Conservation (phyloP, 805 yeast genomes). For the Metschnikowia borealis region DNA sequence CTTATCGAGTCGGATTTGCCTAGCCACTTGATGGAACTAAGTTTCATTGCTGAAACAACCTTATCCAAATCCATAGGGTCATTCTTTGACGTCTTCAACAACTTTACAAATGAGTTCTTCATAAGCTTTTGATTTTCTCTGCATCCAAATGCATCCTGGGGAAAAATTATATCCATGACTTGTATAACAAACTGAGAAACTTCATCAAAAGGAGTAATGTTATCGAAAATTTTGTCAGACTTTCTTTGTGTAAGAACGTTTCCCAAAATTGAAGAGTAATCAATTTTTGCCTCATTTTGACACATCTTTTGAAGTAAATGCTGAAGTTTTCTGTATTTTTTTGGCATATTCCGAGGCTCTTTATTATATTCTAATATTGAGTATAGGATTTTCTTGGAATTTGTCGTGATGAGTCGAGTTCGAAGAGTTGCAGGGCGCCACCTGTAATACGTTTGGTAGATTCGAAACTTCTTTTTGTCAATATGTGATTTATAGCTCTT, state of each 20-base stretch:
- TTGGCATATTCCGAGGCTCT: slow-evolving; percentile 5
- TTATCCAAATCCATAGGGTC: slow-evolving; percentile 31
- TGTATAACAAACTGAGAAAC: slow-evolving; percentile 43
- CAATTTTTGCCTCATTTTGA: slow-evolving; percentile 25
- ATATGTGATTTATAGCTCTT: not conserved
- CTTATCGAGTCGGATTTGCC: slow-evolving; percentile 25
- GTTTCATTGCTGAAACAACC: slow-evolving; percentile 32
- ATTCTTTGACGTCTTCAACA: slow-evolving; percentile 17
- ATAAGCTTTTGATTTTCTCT: slow-evolving; percentile 30
- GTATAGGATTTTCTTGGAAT: not conserved
- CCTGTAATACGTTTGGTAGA: not conserved
- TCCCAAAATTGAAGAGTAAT: slow-evolving; percentile 13
- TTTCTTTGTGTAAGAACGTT: slow-evolving; percentile 23
- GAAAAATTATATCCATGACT: slow-evolving; percentile 47
- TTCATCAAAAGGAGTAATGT: slow-evolving; percentile 24
- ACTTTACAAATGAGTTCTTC: slow-evolving; percentile 1
- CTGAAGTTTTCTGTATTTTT: slow-evolving; percentile 6
- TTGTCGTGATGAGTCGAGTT: not conserved
- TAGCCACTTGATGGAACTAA: slow-evolving; percentile 55
- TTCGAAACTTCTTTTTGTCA: not conserved
- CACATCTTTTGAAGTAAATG: slow-evolving; percentile 18
- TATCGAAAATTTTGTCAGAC: slow-evolving; percentile 24
- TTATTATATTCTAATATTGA: not conserved
- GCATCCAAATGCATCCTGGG: slow-evolving; percentile 51
- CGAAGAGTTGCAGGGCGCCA: slow-evolving; percentile 1